These are phyloP conservation scores for Fusarium napiforme DNA, from an alignment of 2,329 filamentous ascomycete genomes.

Conservation along the genomic window DNA sequence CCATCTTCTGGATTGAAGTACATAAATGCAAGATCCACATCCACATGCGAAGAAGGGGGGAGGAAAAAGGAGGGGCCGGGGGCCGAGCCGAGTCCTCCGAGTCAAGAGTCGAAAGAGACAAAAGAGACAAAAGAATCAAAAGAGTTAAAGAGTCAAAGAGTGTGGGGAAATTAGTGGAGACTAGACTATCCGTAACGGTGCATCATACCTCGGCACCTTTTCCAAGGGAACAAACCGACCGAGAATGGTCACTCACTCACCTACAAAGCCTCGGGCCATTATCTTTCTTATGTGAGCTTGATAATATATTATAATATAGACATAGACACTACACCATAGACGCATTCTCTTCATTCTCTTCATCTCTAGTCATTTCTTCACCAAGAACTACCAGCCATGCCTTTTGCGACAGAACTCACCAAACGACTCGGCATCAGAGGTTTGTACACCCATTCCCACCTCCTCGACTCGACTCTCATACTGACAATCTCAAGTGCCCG, in stretches of 20 bases:
- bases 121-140: too few relatives aligned
- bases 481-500: conserved; percentile 66
- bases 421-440: conserved; percentile 67
- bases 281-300: not conserved
- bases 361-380: not conserved
- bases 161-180: conserved; percentile 13
- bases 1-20: not conserved
- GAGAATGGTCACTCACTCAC: not conserved
- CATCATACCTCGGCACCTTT: conserved; percentile 37
- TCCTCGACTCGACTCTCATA: not conserved
- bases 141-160: not conserved
- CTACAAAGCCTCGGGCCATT: conserved; percentile 22
- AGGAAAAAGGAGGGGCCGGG: conserved; percentile 10
- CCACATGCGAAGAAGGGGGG: conserved; percentile 20
- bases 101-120: not conserved
- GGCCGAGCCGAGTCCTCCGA: conserved; percentile 16
- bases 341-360: not conserved
- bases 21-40: not conserved
- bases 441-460: conserved; percentile 36
- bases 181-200: not conserved
- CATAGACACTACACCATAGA: not conserved
- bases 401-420: conserved; percentile 68
- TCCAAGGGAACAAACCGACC: conserved; percentile 1
- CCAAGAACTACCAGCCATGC: conserved; percentile 54
- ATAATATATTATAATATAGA: not conserved